phyloP scores from a whole-genome alignment of 176 grass and related monocot species.

The Carex littledalei region DNA sequence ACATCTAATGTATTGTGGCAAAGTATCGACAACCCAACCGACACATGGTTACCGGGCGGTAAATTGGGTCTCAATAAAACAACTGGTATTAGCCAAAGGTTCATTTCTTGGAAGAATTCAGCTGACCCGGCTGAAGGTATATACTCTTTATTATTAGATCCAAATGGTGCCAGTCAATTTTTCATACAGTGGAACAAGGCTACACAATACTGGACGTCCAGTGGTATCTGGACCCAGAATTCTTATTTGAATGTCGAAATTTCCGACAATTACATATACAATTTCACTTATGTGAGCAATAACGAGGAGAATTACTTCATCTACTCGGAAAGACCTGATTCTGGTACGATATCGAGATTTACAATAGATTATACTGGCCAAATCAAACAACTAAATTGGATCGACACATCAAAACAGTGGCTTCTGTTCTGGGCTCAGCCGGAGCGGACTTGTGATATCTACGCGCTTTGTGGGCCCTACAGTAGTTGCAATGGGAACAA shows the following conservation, averaged over 20 bases:
- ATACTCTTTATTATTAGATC: constrained; percentile 63
- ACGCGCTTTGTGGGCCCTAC: constrained; percentile 52
- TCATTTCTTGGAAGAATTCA: constrained; percentile 43
- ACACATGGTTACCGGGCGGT: constrained; percentile 62
- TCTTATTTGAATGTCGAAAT: constrained; percentile 62
- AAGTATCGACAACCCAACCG: constrained; percentile 65
- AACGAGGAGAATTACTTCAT: constrained; percentile 45
- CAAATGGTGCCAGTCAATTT: constrained; percentile 46
- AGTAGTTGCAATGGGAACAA: constrained; percentile 43
- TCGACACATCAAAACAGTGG: constrained; percentile 17
- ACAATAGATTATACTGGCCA: constrained; percentile 45
- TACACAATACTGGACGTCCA: constrained; percentile 37
- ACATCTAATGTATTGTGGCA: constrained; percentile 53
- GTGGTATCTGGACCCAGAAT: constrained; percentile 36
- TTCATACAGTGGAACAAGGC: constrained; percentile 70
- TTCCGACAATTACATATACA: constrained; percentile 15
- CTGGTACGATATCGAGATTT: constrained; percentile 36
- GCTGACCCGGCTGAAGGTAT: constrained; percentile 52
- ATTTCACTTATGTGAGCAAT: constrained; percentile 42
- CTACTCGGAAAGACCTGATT: constrained; percentile 38
- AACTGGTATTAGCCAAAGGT: constrained; percentile 42
- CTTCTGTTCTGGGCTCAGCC: constrained; percentile 58
- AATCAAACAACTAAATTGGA: constrained; percentile 54
- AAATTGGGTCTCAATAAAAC: constrained; percentile 70
- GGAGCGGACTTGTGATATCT: constrained; percentile 46